Base-by-base conservation (phyloP, 2,329 filamentous ascomycete species). In the Fusarium domesticum region DNA sequence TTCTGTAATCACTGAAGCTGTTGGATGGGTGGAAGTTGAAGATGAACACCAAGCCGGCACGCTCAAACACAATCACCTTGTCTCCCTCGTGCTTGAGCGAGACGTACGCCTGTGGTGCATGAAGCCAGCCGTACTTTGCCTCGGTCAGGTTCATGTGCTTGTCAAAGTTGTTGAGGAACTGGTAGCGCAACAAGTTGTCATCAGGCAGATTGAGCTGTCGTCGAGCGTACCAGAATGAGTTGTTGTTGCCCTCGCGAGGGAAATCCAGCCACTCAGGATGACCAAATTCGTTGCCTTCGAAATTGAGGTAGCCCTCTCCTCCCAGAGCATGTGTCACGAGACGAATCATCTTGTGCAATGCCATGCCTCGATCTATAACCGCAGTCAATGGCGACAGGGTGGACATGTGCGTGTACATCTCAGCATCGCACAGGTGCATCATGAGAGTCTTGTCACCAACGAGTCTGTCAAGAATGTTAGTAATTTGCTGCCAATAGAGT, bases 241-340 rank as follows among this genome's bases (percentile, higher is more conserved):
- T 95, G 62, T 84, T 73, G 70, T 96, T 96, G 47, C 93, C 93
- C 61, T 85, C 89, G 39, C 93, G 87, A 4, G 93, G 93, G 69
- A 98, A 98, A 67, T 98, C 93, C 31, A 98, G 86, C 93, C 93
- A 98, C 69, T 98, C 93, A 0, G 93, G 93, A 64, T 98, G 93
- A 1, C 93, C 93, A 62, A 98, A 98, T 69, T 98, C 93, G 68
- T 98, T 98, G 49, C 93, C 93, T 71, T 96, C 91, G 59, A 98
- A 98, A 73, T 97, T 98, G 41, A 98, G 85, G 64, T 96, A 98
- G 31, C 92, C 93, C 69, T 98, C 93, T 43, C 93, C 93, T 47
- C 93, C 93, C 14, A 98, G 80, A 33, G 78, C 81, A 64, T 98
- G 92, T 1, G 93, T 97, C 52, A 98, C 74, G 14, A 98, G 81